Evolutionary conservation across 345 rosid species (phyloP), one percentile per base, ranked within the genome.

Genomic region (Jatropha curcas): DNA sequence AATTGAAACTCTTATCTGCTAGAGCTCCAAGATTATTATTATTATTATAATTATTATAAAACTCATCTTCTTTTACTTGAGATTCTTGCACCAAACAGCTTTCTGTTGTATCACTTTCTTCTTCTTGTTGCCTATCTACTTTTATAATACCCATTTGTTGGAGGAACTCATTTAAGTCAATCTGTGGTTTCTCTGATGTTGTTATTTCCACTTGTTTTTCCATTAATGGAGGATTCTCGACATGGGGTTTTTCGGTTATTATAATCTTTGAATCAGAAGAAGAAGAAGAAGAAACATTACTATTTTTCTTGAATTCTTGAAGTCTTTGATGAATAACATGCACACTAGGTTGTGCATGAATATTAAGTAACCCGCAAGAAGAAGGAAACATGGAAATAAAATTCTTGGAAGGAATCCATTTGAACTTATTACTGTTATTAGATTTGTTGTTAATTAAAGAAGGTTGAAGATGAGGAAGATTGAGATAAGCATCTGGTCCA

Each of bases 361-460:
- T 73, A 67, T 91, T 93, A 34, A 92, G 94, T 88, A 95, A 76
- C 7, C 88, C 89, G 57, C 89, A 76, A 74, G 97, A 76, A 74
- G 97, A 78, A 74, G 99, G 98, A 67, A 92, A 95, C 96, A 89
- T 85, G 48, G 98, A 91, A 59, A 91, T 85, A 78, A 93, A 90
- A 80, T 85, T 90, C 74, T 82, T 90, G 20, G 94, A 90, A 48
- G 99, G 97, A 43, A 88, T 78, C 98, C 99, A 92, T 80, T 88
- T 91, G 80, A 87, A 82, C 77, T 71, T 65, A 0, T 78, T 84
- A 33, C 82, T 55, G 37, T 75, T 77, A 0, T 78, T 84, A 30
- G 82, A 55, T 33, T 76, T 79, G 74, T 50, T 56, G 34, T 27
- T 65, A 12, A 45, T 48, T 48, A 48, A 4, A 48, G 53, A 41